Base-by-base conservation (phyloP, 768 basidiomycete genomes). In the Suillus decipiens region DNA sequence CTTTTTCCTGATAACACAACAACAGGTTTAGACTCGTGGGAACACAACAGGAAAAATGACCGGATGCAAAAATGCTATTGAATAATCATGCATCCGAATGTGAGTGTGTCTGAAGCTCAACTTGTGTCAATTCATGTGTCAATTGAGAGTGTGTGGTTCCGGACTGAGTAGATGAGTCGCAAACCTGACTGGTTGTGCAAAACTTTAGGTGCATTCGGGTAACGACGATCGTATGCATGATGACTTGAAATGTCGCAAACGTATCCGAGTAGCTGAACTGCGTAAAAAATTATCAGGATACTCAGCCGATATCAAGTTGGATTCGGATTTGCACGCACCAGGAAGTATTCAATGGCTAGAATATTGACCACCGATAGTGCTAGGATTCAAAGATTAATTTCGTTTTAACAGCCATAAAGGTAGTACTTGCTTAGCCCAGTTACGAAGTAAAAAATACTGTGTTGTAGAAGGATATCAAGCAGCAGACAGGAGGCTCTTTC, bases 181-280 rank as follows among this genome's bases (percentile, higher is more conserved):
- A 3, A 53, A 34, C 19, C 19, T 34, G 2, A 36, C 19, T 34
- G 31, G 51, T 53, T 31, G 19, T 12, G 19, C 51, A 34, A 34
- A 53, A 34, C 11, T n/a, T 31, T n/a, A 53, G 19, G 51, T 53
- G 51, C 51, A 53, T 53, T 19, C 51, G 33, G n/a, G 51, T 53
- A 34, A 34, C 51, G 19, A 53, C 2, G 34, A 53, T 53, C 6
- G 51, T 33, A 34, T 53, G 51, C 51, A 53, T 53, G 11, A 53
- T 11, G 11, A 53, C 34, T 34, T 53, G 51, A 34, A 53, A 53
- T 19, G 51, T 12, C 11, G 19, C 51, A 11, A 53, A 53, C 19
- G 34, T 33, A 34, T 53, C 19, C n/a, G 51, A 53, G 11, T 2
- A 33, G 51, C 9, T 53, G 31, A 34, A 53, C 51, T 53, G 33